Conservation (phyloP, 2,329 filamentous ascomycete genomes). For the Fusarium temperatum region DNA sequence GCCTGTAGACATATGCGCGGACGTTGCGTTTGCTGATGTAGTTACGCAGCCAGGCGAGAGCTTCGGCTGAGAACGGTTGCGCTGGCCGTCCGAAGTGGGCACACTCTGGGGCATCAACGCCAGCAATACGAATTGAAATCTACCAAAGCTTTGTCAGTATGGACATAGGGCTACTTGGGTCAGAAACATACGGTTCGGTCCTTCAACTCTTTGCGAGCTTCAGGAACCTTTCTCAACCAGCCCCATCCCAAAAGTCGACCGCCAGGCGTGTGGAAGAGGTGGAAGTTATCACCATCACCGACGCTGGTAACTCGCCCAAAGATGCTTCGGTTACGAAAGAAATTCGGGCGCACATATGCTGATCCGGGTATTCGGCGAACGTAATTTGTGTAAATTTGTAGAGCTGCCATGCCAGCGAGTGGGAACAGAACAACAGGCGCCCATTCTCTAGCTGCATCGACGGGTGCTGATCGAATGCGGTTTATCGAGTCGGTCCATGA, state of each 20-base stretch:
- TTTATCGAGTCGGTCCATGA: conserved; percentile 53
- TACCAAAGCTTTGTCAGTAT: conserved; percentile 48
- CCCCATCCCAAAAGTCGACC: conserved; percentile 89
- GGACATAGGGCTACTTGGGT: neutral
- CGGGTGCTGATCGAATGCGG: conserved; percentile 38
- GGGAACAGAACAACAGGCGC: conserved; percentile 51
- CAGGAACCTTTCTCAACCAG: conserved; percentile 83
- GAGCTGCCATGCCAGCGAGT: conserved; percentile 49
- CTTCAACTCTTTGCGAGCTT: conserved; percentile 72
- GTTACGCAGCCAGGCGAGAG: conserved; percentile 78
- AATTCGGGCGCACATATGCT: conserved; percentile 75
- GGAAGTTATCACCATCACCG: conserved; percentile 96
- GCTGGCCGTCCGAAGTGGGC: conserved; percentile 90
- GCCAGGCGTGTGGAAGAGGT: conserved; percentile 94
- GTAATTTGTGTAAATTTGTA: conserved; percentile 75
- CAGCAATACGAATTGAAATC: conserved; percentile 90
- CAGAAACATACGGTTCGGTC: conserved; percentile 74
- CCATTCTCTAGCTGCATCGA: conserved; percentile 52
- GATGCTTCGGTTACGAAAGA: conserved; percentile 78
- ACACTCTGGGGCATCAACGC: conserved; percentile 91
- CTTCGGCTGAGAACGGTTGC: conserved; percentile 85
- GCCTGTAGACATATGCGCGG: conserved; percentile 81
- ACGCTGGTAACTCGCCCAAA: conserved; percentile 92
- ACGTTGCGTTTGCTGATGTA: conserved; percentile 79
- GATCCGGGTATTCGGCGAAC: conserved; percentile 85